Conservation (phyloP, 495 filamentous ascomycete genomes). For the Letharia lupina region DNA sequence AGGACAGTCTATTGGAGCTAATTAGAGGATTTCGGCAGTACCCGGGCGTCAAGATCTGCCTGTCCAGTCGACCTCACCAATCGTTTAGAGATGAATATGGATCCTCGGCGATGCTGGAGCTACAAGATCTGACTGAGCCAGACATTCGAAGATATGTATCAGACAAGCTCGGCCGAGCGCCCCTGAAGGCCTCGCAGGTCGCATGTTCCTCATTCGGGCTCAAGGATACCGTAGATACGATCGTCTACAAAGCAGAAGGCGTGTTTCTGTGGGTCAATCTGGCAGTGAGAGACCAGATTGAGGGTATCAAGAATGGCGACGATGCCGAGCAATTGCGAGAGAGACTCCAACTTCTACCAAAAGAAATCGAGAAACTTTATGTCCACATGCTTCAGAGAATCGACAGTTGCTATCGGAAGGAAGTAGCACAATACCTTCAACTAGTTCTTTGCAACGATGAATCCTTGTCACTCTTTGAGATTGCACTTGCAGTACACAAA, state of each 20-base stretch:
- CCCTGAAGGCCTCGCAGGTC: not conserved
- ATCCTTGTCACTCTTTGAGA: not conserved
- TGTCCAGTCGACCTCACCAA: not conserved
- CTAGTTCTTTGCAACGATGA: not conserved
- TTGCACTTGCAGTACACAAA: not conserved
- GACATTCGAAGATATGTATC: not conserved
- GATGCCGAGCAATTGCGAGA: not conserved
- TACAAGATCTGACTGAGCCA: not conserved
- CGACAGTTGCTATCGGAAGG: not conserved
- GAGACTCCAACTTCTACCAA: not conserved
- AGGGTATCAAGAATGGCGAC: constrained; percentile 2
- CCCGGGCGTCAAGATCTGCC: not conserved
- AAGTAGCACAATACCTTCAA: not conserved
- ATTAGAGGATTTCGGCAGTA: not conserved
- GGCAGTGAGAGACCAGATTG: not conserved
- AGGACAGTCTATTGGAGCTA: not conserved
- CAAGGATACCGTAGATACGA: not conserved
- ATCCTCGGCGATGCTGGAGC: not conserved
- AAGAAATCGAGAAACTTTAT: constrained; percentile 4
- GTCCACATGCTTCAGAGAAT: constrained; percentile 3
- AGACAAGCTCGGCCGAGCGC: not conserved
- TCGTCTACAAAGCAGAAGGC: not conserved
- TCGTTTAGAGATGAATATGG: not conserved
- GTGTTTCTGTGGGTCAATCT: constrained; percentile 10
- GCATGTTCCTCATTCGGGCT: not conserved